Evolutionary conservation across 2,329 filamentous ascomycete species (phyloP), one percentile per base, ranked within the genome.

Genomic region (Neonectria neomacrospora): DNA sequence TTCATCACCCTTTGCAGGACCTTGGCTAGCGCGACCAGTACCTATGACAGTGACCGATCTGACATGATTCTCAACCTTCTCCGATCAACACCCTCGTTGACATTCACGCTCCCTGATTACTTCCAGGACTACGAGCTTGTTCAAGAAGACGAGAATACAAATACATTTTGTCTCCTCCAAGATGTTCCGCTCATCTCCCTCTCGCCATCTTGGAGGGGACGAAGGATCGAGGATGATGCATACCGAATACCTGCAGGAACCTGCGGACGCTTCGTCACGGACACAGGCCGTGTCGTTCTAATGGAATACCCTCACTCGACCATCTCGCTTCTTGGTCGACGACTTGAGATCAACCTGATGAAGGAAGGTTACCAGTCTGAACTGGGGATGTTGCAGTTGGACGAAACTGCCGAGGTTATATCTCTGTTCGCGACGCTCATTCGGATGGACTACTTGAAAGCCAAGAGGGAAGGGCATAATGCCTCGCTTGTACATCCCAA

Each of bases 111-210:
- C n/a, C 90, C 92, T 0, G 79, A 85, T 0, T 79, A 86, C 32
- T 97, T 97, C 75, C 85, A 86, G 44, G 87, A 86, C 37, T 97
- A 96, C 71, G 87, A 90, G 64, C 88, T 94, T 12, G 89, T 91
- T 41, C 89, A 91, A 56, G 94, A 97, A 78, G 93, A 97, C 67
- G 92, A 96, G 63, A 94, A 96, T 68, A 88, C 88, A 26, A 96
- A 96, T 71, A 88, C 88, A 18, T 91, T 97, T 64, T 84, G 87
- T 64, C 85, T 97, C 4, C 81, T 84, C 1, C 82, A 85, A 47
- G 84, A 89, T 54, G 80, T 94, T 8, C 83, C 88, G 1, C 82
- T 94, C 3, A 91, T 95, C 65, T 79, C 78, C 5, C 74, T 82
- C 65, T 75, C 80, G 54, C 74, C 83, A 61, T 79, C 77, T 16